Base-by-base conservation (phyloP, 257 asterid genomes). In the Cruciata laevipes region DNA sequence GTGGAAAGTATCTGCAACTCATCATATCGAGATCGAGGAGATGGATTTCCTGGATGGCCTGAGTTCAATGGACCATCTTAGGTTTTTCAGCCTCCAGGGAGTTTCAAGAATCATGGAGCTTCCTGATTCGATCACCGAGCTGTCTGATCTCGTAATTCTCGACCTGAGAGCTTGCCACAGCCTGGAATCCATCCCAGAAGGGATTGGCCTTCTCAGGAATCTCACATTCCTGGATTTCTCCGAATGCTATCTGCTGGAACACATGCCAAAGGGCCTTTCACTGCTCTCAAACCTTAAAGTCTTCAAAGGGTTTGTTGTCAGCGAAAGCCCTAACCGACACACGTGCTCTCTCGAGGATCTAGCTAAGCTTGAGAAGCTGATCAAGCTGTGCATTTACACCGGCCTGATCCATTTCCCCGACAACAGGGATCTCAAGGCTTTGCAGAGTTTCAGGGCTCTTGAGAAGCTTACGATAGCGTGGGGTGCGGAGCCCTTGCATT, bases 151-250 rank as follows among this genome's bases (percentile, higher is more conserved):
- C 35, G 47, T 56, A 8, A 70, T 74, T 60, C 27, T 84, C 64
- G 86, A 81, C 61, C 18, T 79, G 56, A 73, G 85, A 52, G 82
- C 86, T 5, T 84, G 89, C 69, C 80, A 76, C 13, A 79, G 71
- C 56, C 86, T 84, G 0, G 89, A 84, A 61, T 70, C 44, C 20
- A 73, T 84, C 53, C 86, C 86, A 0, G 59, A 74, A 3, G 30
- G 23, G 10, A 75, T 84, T 5, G 77, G 72, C 0, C 32, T 1
- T 4, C 80, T 84, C 9, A 32, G 57, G 64, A 73, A 44, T 38
- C 64, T 84, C 1, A 69, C 81, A 7, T 84, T 81, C 61, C 33
- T 84, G 83, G 89, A 84, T 55, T 67, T 84, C 72, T 81, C 89
- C 0, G 85, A 84, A 65, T 84, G 86, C 71, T 84, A 81, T 40